Conservation (phyloP, 805 yeast species). For the Starmerella ratchasimensis region DNA sequence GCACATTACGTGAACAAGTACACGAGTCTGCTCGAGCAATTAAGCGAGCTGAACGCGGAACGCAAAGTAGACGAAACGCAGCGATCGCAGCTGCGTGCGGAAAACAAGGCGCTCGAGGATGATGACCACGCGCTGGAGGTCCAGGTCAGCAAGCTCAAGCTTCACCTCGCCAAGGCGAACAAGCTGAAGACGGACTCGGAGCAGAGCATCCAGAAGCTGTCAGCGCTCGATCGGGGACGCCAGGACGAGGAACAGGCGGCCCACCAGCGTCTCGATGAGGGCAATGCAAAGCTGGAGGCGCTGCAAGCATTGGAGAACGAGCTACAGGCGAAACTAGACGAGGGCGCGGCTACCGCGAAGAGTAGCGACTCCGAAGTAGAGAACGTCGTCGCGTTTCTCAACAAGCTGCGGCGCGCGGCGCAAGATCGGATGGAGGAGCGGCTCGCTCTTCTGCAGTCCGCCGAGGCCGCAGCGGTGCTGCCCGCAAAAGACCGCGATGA, state of each 20-base stretch:
- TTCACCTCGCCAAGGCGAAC: constrained; percentile 16
- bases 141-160: constrained; percentile 25
- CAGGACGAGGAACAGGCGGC: constrained; percentile 7
- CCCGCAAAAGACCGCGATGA: neutral
- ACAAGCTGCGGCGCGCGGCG: neutral
- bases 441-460: constrained; percentile 2
- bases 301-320: constrained; percentile 3
- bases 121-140: constrained; percentile 27
- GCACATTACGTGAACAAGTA: constrained; percentile 20
- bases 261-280: constrained; percentile 10
- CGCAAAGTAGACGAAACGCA: constrained; percentile 23
- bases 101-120: constrained; percentile 28
- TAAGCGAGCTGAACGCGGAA: constrained; percentile 23
- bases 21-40: constrained; percentile 26
- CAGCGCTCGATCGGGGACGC: constrained; percentile 9
- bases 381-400: neutral
- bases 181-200: constrained; percentile 15
- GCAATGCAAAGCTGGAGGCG: constrained; percentile 15
- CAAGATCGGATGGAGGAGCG: neutral
- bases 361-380: neutral
- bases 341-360: neutral
- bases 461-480: neutral
- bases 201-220: constrained; percentile 2
- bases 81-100: constrained; percentile 25
- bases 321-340: constrained; percentile 2